phyloP scores from a whole-genome alignment of 331 rosid genomes.

The Spiraea crenata region DNA sequence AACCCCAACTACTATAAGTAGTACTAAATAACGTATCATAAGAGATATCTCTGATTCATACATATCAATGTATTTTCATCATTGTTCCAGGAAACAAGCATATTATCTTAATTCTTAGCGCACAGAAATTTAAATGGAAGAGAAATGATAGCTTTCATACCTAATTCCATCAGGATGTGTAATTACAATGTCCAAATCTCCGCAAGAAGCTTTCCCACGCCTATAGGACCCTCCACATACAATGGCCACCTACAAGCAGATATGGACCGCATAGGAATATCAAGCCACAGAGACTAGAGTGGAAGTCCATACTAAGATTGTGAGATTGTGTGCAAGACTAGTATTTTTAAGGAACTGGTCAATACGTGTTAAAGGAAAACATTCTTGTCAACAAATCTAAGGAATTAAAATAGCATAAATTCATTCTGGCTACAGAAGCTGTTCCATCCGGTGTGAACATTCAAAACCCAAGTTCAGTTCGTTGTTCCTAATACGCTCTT shows the following conservation, averaged over 20 bases:
- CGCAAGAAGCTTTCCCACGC: slow-evolving; percentile 86
- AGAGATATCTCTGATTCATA: neutral
- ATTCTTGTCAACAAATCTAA: slow-evolving; percentile 9
- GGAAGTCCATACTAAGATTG: neutral
- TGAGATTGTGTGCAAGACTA: slow-evolving; percentile 16
- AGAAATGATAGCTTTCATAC: slow-evolving; percentile 30
- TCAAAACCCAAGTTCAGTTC: neutral
- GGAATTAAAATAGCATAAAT: neutral
- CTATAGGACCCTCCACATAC: slow-evolving; percentile 91
- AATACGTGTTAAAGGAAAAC: slow-evolving; percentile 8
- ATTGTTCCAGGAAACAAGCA: neutral
- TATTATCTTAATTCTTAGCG: neutral
- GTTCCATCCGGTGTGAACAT: neutral
- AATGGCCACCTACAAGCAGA: slow-evolving; percentile 49
- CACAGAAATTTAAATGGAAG: neutral
- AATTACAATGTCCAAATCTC: slow-evolving; percentile 81
- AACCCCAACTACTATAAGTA: neutral
- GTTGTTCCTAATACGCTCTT: neutral
- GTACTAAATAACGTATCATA: neutral
- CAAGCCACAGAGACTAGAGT: slow-evolving; percentile 4
- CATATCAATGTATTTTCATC: neutral
- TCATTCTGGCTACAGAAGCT: neutral
- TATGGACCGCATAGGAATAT: neutral
- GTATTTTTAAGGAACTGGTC: neutral
- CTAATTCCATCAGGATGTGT: slow-evolving; percentile 91